phyloP scores from a whole-genome alignment of 2,329 filamentous ascomycete genomes.

The Elsinoe australis region DNA sequence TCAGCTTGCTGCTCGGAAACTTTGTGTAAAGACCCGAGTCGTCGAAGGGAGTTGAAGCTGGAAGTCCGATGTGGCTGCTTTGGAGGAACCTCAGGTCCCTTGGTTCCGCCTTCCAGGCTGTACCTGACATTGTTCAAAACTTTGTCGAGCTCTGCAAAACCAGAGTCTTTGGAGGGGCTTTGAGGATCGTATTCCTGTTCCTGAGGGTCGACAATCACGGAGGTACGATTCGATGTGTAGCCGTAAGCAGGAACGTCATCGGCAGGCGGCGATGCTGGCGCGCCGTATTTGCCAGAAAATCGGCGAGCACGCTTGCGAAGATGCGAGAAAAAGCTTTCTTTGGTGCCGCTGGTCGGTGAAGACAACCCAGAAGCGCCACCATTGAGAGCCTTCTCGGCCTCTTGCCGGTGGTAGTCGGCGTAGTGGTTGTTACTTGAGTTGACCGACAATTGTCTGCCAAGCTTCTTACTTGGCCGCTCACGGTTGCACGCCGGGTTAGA shows the following conservation, averaged over 20 bases:
- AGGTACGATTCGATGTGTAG: conserved; percentile 71
- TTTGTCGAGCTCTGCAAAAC: conserved; percentile 54
- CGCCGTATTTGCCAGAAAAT: conserved; percentile 84
- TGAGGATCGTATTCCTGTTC: conserved; percentile 4
- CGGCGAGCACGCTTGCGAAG: conserved; percentile 85
- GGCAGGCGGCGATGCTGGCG: conserved; percentile 65
- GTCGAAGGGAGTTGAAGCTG: conserved; percentile 21
- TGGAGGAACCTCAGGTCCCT: conserved; percentile 9
- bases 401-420: conserved; percentile 77
- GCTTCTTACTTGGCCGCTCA: conserved; percentile 74
- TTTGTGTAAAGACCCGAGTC: conserved; percentile 42
- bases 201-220: conserved; percentile 61
- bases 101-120: conserved; percentile 44
- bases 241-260: conserved; percentile 71
- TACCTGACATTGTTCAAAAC: conserved; percentile 54
- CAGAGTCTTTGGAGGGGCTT: conserved; percentile 42
- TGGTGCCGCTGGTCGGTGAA: conserved; percentile 70
- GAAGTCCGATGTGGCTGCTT: conserved; percentile 22
- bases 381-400: conserved; percentile 85
- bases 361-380: conserved; percentile 67
- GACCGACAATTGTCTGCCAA: conserved; percentile 86
- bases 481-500: conserved; percentile 51
- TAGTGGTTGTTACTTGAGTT: conserved; percentile 91
- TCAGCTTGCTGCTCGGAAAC: conserved; percentile 47
- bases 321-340: conserved; percentile 98